Percentiles rank a stretch among this genome's conserved stretches.
Conservation (phyloP, 305 asterid species). For the Rubia peregrina region DNA sequence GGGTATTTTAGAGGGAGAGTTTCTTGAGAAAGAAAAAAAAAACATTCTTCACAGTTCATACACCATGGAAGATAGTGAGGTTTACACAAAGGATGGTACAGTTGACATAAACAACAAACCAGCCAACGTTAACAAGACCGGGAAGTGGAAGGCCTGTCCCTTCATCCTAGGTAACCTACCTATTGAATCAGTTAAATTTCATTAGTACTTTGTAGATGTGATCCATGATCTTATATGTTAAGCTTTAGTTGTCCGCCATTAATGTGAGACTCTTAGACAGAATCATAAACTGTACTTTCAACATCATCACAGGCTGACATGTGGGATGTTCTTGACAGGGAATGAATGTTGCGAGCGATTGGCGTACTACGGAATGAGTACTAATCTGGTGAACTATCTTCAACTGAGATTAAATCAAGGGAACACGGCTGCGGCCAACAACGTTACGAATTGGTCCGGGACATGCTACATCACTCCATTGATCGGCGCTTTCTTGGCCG, state of each 20-base stretch:
- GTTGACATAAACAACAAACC: conserved; percentile 18
- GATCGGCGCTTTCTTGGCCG: conserved; percentile 27
- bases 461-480: conserved; percentile 28
- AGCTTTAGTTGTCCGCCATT: no score
- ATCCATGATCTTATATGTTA: no score
- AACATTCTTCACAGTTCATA: not conserved
- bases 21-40: not conserved
- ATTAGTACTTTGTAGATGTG: not conserved
- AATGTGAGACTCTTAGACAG: no score
- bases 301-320: not conserved
- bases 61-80: conserved; percentile 12
- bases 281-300: not conserved
- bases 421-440: conserved; percentile 21
- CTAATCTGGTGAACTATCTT: conserved; percentile 27
- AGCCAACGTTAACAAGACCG: conserved; percentile 18
- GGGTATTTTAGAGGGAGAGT: not conserved
- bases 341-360: conserved; percentile 27
- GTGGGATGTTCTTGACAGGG: conserved; percentile 17
- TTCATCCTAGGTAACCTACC: conserved; percentile 25
- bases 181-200: no score
- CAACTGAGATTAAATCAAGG: conserved; percentile 15
- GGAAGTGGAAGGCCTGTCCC: conserved; percentile 28
- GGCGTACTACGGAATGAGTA: conserved; percentile 27
- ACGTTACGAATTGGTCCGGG: conserved; percentile 27
- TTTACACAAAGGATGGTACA: conserved; percentile 26